Percentiles rank a stretch among this genome's conserved stretches.
phyloP scores from a whole-genome alignment of 2,329 filamentous ascomycete genomes.

The Fusarium duplospermum region DNA sequence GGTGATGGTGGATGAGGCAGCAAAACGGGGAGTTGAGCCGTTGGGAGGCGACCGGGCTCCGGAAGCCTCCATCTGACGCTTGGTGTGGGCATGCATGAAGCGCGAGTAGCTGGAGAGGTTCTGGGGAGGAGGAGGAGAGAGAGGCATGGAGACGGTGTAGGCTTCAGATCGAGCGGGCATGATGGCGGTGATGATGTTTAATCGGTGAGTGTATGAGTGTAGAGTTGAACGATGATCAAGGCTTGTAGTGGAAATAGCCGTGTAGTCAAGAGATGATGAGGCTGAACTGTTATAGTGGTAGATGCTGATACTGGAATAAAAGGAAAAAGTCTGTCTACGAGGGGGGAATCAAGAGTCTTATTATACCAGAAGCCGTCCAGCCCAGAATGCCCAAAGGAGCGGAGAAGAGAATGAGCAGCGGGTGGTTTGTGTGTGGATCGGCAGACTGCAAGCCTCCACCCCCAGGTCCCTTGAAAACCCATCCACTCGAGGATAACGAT shows the following conservation, averaged over 20 bases:
- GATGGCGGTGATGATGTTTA: constrained; percentile 18
- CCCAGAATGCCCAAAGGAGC: constrained; percentile 10
- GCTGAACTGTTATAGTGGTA: constrained; percentile 21
- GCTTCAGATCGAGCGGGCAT: constrained; percentile 56
- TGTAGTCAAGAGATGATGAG: constrained; percentile 7
- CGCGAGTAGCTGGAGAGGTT: constrained; percentile 68
- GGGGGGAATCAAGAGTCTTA: constrained; percentile 37
- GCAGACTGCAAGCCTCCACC: constrained; percentile 30
- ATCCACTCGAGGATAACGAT: constrained; percentile 19
- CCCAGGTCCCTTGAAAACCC: constrained; percentile 38
- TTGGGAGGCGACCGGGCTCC: constrained; percentile 44
- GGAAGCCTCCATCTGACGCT: constrained; percentile 71
- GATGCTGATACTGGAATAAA: constrained; percentile 7
- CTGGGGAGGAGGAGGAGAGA: constrained; percentile 54
- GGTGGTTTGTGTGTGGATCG: constrained; percentile 14
- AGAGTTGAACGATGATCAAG: neutral
- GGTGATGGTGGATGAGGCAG: constrained; percentile 34
- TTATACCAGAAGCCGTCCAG: constrained; percentile 34
- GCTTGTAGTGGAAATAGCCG: neutral
- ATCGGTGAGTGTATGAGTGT: neutral
- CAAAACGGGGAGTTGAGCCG: constrained; percentile 23
- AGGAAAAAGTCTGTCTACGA: neutral
- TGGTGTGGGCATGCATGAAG: constrained; percentile 74
- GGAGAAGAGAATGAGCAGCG: constrained; percentile 20
- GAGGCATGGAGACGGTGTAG: constrained; percentile 51